Evolutionary conservation across 352 stramenopile genomes (phyloP), one percentile per base, ranked within the genome.

Genomic region (Pythium phragmiticola): DNA sequence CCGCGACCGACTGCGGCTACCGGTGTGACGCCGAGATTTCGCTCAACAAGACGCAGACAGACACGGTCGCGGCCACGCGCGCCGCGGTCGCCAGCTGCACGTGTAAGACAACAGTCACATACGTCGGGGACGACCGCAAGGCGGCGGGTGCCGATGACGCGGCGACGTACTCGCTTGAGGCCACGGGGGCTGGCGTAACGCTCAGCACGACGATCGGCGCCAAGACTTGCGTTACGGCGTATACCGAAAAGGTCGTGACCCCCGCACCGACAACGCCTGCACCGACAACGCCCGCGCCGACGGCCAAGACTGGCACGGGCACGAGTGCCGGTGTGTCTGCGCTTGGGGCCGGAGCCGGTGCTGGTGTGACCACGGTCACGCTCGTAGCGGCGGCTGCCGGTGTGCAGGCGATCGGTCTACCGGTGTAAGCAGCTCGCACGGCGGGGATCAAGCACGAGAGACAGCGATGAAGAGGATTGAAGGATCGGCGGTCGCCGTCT

Each of bases 251-350:
- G 48, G 13, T 28, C 16, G 14, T 12, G 48, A 21, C 48, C 26
- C 19, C 48, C 26, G 16, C 48, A 4, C 19, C 28, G 49, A 11
- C 49, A 0, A 0, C 49, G 16, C 2, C 16, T 5, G 8, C 30
- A 3, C 7, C 49, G 1, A 5, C 49, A 7, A 30, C 33, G 4
- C 30, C 28, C 16, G 7, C 30, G 7, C 0, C 33, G 16, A 45
- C 33, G 33, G 28, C 48, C 19, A 52, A 52, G 46, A 52, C 43
- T 9, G 43, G 46, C 46, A n/a, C 48, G 8, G 49, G 30, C 49
- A 56, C 49, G 33, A 56, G 49, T n/a, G 49, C 49, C 17, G 49
- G 49, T 45, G 49, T 45, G n/a, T n/a, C n/a, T n/a, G n/a, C n/a
- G n/a, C n/a, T n/a, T n/a, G n/a, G n/a, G 6, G 39, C 30, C 6